Percentiles rank a stretch among this genome's conserved stretches.
phyloP scores from a whole-genome alignment of 2,329 filamentous ascomycete genomes.

The Gnomoniopsis smithogilvyi region DNA sequence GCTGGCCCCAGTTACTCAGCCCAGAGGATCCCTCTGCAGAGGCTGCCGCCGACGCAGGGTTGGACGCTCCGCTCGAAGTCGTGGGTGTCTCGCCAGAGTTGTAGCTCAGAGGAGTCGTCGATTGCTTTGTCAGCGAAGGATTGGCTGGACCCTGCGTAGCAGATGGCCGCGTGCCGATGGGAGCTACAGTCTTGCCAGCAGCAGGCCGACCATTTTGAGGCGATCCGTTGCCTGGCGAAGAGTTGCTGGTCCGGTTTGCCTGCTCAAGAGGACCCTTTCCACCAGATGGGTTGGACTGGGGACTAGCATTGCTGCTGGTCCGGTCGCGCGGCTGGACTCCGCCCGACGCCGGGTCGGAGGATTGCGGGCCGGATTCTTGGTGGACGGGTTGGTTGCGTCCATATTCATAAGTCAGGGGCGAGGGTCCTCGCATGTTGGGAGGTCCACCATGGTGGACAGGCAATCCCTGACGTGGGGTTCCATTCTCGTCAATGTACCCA shows the following conservation, averaged over 20 bases:
- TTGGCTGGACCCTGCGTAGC: slow-evolving; percentile 49
- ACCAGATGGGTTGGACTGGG: slow-evolving; percentile 61
- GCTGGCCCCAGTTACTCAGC: slow-evolving; percentile 35
- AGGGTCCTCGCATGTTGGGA: slow-evolving; percentile 68
- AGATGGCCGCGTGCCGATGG: slow-evolving; percentile 86
- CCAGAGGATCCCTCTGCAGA: slow-evolving; percentile 42
- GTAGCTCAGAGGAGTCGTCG: slow-evolving; percentile 72
- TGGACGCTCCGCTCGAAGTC: slow-evolving; percentile 55
- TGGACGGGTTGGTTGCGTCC: slow-evolving; percentile 44
- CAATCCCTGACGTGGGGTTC: slow-evolving; percentile 59
- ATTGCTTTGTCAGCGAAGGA: slow-evolving; percentile 69
- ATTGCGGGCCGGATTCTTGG: slow-evolving; percentile 47
- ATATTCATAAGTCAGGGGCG: slow-evolving; percentile 74
- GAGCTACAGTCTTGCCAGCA: slow-evolving; percentile 68
- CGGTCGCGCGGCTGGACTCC: slow-evolving; percentile 59
- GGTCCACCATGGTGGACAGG: slow-evolving; percentile 63
- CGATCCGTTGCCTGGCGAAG: slow-evolving; percentile 73
- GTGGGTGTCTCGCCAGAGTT: slow-evolving; percentile 44
- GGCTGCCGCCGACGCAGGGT: slow-evolving; percentile 39
- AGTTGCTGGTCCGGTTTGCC: slow-evolving; percentile 75
- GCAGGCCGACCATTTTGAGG: slow-evolving; percentile 58
- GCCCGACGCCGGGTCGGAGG: slow-evolving; percentile 40
- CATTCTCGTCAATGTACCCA: slow-evolving; percentile 66
- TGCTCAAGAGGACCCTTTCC: slow-evolving; percentile 65
- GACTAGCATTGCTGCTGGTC: slow-evolving; percentile 82